Evolutionary conservation across 176 grass and related monocot species (phyloP), one percentile per base, ranked within the genome.

Genomic region (Juncus effusus): DNA sequence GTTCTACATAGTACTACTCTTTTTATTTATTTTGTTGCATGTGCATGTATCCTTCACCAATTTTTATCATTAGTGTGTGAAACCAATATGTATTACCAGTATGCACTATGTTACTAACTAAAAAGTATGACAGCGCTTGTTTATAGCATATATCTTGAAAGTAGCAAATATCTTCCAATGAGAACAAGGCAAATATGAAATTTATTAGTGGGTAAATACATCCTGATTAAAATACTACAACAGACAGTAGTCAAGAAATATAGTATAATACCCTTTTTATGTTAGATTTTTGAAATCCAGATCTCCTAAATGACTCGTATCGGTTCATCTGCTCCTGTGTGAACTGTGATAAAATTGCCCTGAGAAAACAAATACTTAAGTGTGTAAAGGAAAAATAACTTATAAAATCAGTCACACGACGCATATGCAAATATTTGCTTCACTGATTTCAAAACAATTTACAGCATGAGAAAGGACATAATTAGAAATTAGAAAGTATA

Each of bases 271-370:
- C 95, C 83, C 78, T 92, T 82, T 77, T 97, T 88, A 97, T 99
- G 74, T 99, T 99, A 74, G 95, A 80, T 86, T 99, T 99, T 70
- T 99, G 95, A 67, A 99, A 99, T 78, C 95, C 89, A 64, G 89
- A 94, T 76, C 95, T 80, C 41, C 95, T 72, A 61, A 99, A 99
- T 19, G 95, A 94, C 42, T 99, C 95, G 2, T 99, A 99, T 3
- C 95, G 83, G 62, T 87, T 94, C 95, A 99, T 99, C 80, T 99
- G 89, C 2, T 67, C 76, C 83, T 80, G 76, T 12, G 95, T 87
- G 80, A 99, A 99, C 15, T 94, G 89, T 28, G 89, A 94, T 52
- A 99, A 70, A 42, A 99, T 86, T 57, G 80, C 89, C 80, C 89
- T 99, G 62, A 60, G 60, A 80, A 79, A 79, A 42, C 9, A 85